phyloP scores from a whole-genome alignment of 225 moss, liverwort and hornwort genomes.

The Takakia lepidozioides region DNA sequence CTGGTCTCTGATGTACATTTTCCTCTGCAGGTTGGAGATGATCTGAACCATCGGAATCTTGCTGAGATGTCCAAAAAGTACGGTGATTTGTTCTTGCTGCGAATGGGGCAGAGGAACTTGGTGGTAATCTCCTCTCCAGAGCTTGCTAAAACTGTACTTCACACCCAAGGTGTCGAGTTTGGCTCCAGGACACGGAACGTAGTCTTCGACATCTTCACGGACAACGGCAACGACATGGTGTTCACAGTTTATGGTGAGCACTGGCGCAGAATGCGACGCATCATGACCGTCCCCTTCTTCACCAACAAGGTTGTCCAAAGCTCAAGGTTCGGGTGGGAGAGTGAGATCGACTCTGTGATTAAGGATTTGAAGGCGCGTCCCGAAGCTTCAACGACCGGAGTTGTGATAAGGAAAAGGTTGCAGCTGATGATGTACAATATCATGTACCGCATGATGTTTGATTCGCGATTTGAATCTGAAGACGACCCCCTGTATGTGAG shows the following conservation, averaged over 20 bases:
- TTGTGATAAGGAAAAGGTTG: slow-evolving; percentile 42
- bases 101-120: slow-evolving; percentile 48
- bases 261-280: slow-evolving; percentile 60
- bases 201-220: slow-evolving; percentile 55
- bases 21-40: slow-evolving; percentile 49
- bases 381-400: slow-evolving; percentile 30
- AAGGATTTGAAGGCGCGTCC: slow-evolving; percentile 34
- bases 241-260: slow-evolving; percentile 55
- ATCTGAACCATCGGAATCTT: slow-evolving; percentile 44
- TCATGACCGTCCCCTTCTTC: slow-evolving; percentile 62
- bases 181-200: slow-evolving; percentile 49
- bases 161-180: slow-evolving; percentile 52
- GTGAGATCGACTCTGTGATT: slow-evolving; percentile 35
- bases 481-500: slow-evolving; percentile 49
- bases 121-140: slow-evolving; percentile 55
- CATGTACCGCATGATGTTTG: slow-evolving; percentile 62
- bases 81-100: slow-evolving; percentile 45
- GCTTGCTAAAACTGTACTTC: slow-evolving; percentile 46
- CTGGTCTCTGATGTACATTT: no score
- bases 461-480: slow-evolving; percentile 48
- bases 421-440: slow-evolving; percentile 75
- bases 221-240: slow-evolving; percentile 54
- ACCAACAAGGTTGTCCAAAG: slow-evolving; percentile 51
- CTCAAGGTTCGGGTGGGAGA: slow-evolving; percentile 42
- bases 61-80: slow-evolving; percentile 38